Percentiles rank a stretch among this genome's conserved stretches.
phyloP scores from a whole-genome alignment of 1,139 yeast species.

The Sugiyamaella castrensis region DNA sequence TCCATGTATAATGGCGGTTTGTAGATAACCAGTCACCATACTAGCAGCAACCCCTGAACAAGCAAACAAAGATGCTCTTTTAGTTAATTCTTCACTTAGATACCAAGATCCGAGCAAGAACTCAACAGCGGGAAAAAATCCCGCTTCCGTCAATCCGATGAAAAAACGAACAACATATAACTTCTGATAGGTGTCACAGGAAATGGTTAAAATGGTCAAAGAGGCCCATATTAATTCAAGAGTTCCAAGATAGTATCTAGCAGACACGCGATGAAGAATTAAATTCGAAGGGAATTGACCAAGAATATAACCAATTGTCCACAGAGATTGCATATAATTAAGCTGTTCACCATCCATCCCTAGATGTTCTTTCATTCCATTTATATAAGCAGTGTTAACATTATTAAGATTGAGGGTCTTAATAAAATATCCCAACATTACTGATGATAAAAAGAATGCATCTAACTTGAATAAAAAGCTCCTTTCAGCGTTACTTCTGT shows the following conservation, averaged over 20 bases:
- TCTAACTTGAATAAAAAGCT: constrained; percentile 35
- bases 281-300: constrained; percentile 62
- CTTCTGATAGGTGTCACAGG: constrained; percentile 41
- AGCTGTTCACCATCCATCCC: constrained; percentile 48
- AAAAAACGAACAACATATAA: constrained; percentile 54
- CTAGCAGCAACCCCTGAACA: constrained; percentile 46
- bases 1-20: constrained; percentile 41
- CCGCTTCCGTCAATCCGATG: constrained; percentile 53
- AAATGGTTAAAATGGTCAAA: constrained; percentile 49
- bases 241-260: constrained; percentile 52
- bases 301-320: constrained; percentile 58
- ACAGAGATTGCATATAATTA: constrained; percentile 49
- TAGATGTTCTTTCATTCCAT: constrained; percentile 55
- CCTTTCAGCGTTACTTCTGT: constrained; percentile 30
- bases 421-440: constrained; percentile 31
- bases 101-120: constrained; percentile 51
- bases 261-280: constrained; percentile 51
- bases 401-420: constrained; percentile 34
- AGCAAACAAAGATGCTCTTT: constrained; percentile 49
- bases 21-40: constrained; percentile 48
- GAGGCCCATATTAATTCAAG: constrained; percentile 54
- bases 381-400: constrained; percentile 50
- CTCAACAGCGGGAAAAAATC: constrained; percentile 56
- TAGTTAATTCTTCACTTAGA: constrained; percentile 44
- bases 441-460: constrained; percentile 27